Conservation (phyloP, 495 filamentous ascomycete genomes). For the Neurospora intermedia region DNA sequence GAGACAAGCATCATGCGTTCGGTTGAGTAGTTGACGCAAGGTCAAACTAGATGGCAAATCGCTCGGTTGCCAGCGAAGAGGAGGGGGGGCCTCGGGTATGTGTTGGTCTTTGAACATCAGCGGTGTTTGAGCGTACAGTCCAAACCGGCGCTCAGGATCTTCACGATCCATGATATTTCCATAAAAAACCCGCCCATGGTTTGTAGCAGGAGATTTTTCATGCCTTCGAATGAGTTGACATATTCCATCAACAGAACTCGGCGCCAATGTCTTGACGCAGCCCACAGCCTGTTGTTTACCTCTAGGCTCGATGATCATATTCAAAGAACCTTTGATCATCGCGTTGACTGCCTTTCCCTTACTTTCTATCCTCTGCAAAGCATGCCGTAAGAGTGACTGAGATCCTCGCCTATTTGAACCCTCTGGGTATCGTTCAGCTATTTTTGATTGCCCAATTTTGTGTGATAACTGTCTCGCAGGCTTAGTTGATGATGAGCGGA, state of each 20-base stretch:
- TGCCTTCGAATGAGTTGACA: not conserved
- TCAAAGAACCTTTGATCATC: not conserved
- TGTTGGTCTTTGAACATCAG: no score
- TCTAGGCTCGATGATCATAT: not conserved
- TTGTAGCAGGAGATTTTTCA: not conserved
- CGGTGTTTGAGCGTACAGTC: no score
- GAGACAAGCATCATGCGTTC: no score
- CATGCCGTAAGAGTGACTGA: rapidly evolving
- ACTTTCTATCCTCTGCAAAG: not conserved
- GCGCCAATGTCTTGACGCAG: not conserved
- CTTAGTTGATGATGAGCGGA: no score
- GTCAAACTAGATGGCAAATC: no score
- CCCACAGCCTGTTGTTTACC: not conserved
- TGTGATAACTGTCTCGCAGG: no score
- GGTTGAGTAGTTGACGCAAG: not conserved
- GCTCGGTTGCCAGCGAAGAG: no score
- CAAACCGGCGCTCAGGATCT: not conserved
- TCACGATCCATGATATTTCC: not conserved
- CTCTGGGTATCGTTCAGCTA: rapidly evolving
- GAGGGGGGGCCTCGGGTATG: no score
- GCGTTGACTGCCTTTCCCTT: not conserved
- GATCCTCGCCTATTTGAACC: no score
- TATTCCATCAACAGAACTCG: not conserved
- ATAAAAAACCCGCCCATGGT: not conserved
- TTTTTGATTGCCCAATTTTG: no score